These are phyloP conservation scores for Lentinula aciculospora DNA, from an alignment of 768 basidiomycete species.

Conservation along the genomic window DNA sequence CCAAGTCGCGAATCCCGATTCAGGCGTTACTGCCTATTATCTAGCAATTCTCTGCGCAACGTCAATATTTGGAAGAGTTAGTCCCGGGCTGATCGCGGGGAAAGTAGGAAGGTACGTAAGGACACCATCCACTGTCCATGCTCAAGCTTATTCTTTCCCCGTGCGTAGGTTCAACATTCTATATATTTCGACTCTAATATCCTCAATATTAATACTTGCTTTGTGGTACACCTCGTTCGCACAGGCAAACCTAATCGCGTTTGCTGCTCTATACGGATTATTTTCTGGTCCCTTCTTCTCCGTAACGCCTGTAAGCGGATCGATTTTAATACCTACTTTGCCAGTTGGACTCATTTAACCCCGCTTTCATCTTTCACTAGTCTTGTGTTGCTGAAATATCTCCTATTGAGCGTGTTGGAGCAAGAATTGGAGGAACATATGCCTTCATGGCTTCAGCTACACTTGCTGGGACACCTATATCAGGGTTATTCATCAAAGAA, in stretches of 20 bases:
- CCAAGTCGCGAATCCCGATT: conserved; percentile 11
- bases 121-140: neutral
- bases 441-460: conserved; percentile 19
- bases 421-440: conserved; percentile 19
- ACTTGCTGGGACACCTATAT: conserved; percentile 19
- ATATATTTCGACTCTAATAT: conserved; percentile 9
- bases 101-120: conserved; percentile 17
- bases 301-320: conserved; percentile 14
- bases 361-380: conserved; percentile 3
- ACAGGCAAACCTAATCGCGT: conserved; percentile 17
- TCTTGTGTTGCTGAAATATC: conserved; percentile 17
- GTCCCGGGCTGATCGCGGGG: conserved; percentile 17
- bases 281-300: conserved; percentile 21
- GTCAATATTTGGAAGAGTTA: conserved; percentile 19
- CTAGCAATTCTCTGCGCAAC: conserved; percentile 19
- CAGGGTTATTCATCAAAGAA: conserved; percentile 16
- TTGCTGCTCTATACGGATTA: conserved; percentile 19
- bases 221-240: conserved; percentile 18
- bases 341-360: too few relatives aligned
- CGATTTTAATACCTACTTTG: too few relatives aligned
- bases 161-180: conserved; percentile 16
- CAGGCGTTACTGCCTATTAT: conserved; percentile 17
- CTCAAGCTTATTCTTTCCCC: neutral
- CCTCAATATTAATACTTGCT: conserved; percentile 17
- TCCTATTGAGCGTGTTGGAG: conserved; percentile 19